Evolutionary conservation across 495 filamentous ascomycete species (phyloP).

Genomic region (Endocarpon pusillum): DNA sequence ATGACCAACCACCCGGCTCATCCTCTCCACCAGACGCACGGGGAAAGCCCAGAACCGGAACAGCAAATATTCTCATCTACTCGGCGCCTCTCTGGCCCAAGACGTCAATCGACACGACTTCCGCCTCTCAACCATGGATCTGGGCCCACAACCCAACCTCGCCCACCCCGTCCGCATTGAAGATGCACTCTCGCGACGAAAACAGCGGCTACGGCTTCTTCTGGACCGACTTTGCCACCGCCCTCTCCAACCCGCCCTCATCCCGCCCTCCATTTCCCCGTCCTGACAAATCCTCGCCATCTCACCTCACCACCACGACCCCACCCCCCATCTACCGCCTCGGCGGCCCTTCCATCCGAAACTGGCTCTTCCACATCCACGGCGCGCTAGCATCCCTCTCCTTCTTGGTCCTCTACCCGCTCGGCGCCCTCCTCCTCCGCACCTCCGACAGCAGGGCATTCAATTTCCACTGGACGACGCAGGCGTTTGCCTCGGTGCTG

Average conservation of each 20-base stretch:
- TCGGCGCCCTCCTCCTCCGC: background rate
- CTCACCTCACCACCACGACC: background rate
- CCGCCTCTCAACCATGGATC: background rate
- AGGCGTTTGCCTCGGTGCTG: background rate
- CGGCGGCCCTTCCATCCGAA: background rate
- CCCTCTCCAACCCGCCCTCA: constrained; percentile 4
- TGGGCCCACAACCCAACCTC: constrained; percentile 1
- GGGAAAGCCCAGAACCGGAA: too few species aligned
- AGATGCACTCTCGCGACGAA: constrained; percentile 43
- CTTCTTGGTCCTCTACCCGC: constrained; percentile 1
- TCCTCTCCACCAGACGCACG: background rate
- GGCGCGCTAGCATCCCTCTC: background rate
- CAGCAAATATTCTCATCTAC: background rate
- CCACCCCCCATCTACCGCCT: background rate
- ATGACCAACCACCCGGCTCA: background rate
- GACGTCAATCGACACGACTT: background rate
- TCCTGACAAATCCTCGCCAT: too few species aligned
- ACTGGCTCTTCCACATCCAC: constrained; percentile 1
- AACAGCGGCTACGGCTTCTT: constrained; percentile 41
- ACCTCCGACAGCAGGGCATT: background rate
- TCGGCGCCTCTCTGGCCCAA: background rate
- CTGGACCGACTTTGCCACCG: constrained; percentile 27
- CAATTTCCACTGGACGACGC: background rate
- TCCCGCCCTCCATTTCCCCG: too few species aligned
- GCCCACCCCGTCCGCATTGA: background rate